A percentile compares a stretch with the other conserved stretches of the same genome.
These are phyloP conservation scores for Pseudopyrenochaeta lycopersici DNA, from an alignment of 2,329 filamentous ascomycete genomes.

Conservation along the genomic window DNA sequence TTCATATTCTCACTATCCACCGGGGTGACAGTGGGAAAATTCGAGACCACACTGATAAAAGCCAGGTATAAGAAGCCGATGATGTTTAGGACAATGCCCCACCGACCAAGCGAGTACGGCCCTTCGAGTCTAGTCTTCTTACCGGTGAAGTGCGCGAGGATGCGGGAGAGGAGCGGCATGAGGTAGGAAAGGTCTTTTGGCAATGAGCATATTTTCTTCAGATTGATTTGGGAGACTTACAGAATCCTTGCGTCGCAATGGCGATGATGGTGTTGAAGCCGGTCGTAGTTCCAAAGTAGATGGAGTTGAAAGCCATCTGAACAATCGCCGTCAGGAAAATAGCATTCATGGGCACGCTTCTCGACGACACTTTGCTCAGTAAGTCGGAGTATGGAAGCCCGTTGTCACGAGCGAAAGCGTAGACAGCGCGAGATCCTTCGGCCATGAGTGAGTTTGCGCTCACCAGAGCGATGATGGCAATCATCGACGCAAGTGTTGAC, in stretches of 20 bases:
- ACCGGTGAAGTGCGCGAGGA: slow-evolving; percentile 57
- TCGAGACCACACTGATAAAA: slow-evolving; percentile 66
- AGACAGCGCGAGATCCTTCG: slow-evolving; percentile 58
- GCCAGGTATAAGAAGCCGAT: slow-evolving; percentile 62
- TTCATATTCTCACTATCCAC: slow-evolving; percentile 67
- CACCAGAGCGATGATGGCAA: slow-evolving; percentile 59
- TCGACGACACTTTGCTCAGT: slow-evolving; percentile 59
- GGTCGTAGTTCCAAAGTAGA: slow-evolving; percentile 64
- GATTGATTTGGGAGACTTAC: slow-evolving; percentile 36
- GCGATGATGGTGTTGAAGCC: slow-evolving; percentile 66
- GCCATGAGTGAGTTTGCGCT: slow-evolving; percentile 58
- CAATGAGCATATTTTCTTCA: background rate
- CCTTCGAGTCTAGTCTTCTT: slow-evolving; percentile 55
- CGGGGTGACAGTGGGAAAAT: slow-evolving; percentile 62
- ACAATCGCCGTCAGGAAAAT: slow-evolving; percentile 58
- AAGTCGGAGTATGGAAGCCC: slow-evolving; percentile 62
- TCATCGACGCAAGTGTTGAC: slow-evolving; percentile 57
- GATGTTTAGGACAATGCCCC: slow-evolving; percentile 56
- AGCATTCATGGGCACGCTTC: slow-evolving; percentile 60
- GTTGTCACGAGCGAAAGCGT: slow-evolving; percentile 60
- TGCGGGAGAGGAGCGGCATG: slow-evolving; percentile 62
- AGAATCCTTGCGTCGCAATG: slow-evolving; percentile 67
- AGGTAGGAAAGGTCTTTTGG: slow-evolving; percentile 63
- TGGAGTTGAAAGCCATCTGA: slow-evolving; percentile 63
- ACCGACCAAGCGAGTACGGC: slow-evolving; percentile 57